Evolutionary conservation across 768 basidiomycete genomes (phyloP).

Genomic region (Hypholoma fasciculare): DNA sequence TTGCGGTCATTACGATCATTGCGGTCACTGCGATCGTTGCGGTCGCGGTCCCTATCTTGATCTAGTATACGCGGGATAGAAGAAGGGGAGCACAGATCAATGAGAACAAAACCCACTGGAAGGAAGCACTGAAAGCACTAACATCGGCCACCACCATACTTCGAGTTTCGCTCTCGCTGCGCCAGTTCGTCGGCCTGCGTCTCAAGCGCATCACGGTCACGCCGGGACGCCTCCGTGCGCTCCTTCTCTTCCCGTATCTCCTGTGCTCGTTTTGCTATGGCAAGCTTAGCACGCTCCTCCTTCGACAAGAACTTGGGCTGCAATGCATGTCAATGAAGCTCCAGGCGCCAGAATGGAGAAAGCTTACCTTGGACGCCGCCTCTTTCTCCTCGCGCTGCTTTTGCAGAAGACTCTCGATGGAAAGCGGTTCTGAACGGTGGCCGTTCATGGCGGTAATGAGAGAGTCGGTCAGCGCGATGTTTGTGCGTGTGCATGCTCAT

Average conservation of each 20-base stretch:
- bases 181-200: constrained; percentile 69
- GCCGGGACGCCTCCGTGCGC: constrained; percentile 57
- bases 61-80: constrained; percentile 31
- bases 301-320: constrained; percentile 95
- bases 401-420: constrained; percentile 83
- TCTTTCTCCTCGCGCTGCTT: constrained; percentile 90
- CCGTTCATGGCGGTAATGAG: constrained; percentile 39
- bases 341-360: neutral
- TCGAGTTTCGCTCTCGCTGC: constrained; percentile 44
- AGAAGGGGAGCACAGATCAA: constrained; percentile 10
- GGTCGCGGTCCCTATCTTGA: constrained; percentile 39
- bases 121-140: constrained; percentile 24
- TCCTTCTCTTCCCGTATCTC: constrained; percentile 78
- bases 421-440: constrained; percentile 68
- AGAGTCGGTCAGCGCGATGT: neutral
- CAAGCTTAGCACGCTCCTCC: constrained; percentile 86
- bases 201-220: constrained; percentile 74
- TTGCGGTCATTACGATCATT: constrained; percentile 40
- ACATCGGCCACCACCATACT: constrained; percentile 41
- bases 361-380: constrained; percentile 78
- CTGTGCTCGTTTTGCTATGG: constrained; percentile 82
- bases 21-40: constrained; percentile 36
- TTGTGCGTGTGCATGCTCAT: neutral
- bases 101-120: constrained; percentile 18
- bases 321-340: constrained; percentile 2